phyloP scores from a whole-genome alignment of 768 basidiomycete species.

The Exidia glandulosa region DNA sequence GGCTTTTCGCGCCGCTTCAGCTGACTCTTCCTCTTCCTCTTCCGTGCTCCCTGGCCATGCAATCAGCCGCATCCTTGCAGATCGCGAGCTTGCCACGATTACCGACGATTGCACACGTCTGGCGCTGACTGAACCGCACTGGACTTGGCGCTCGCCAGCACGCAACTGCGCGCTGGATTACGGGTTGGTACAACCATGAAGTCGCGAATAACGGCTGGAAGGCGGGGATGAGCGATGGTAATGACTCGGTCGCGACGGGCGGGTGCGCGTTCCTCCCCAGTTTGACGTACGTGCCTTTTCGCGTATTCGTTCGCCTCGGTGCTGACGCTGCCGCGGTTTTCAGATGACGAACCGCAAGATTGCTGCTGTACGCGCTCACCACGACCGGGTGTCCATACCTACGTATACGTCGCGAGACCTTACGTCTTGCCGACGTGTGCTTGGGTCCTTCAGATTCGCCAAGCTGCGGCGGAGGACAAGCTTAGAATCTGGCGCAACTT shows the following conservation, averaged over 20 bases:
- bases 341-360: constrained; percentile 39
- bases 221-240: constrained; percentile 44
- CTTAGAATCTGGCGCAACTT: constrained; percentile 55
- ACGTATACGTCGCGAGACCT: constrained; percentile 6
- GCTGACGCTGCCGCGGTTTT: background rate
- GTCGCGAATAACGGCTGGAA: constrained; percentile 50
- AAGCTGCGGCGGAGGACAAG: constrained; percentile 41
- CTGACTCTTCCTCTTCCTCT: constrained; percentile 1
- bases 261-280: constrained; percentile 43
- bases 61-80: constrained; percentile 39
- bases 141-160: constrained; percentile 34
- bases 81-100: constrained; percentile 45
- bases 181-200: constrained; percentile 36
- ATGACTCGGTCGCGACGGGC: constrained; percentile 29
- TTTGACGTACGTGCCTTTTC: constrained; percentile 29
- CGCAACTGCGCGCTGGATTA: constrained; percentile 42
- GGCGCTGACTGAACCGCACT: constrained; percentile 43
- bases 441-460: constrained; percentile 36
- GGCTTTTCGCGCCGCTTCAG: background rate
- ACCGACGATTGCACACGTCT: constrained; percentile 43
- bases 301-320: background rate
- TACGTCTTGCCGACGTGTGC: background rate
- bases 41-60: constrained; percentile 25
- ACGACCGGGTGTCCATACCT: constrained; percentile 27
- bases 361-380: constrained; percentile 46